These are phyloP conservation scores for Starmerella powellii DNA, from an alignment of 805 yeast genomes.

Conservation along the genomic window DNA sequence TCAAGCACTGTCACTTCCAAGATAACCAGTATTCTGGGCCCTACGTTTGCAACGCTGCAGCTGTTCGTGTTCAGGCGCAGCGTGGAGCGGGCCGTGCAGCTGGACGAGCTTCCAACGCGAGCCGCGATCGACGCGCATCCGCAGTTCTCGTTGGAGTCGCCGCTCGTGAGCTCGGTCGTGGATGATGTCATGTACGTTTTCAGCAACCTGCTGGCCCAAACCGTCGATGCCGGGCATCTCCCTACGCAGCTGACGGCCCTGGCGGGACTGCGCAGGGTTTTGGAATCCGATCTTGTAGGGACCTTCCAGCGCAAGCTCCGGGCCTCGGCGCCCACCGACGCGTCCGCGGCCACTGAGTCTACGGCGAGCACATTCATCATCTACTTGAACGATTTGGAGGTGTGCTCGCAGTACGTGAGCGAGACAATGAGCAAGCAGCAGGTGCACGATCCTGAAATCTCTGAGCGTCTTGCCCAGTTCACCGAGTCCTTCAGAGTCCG, in stretches of 20 bases:
- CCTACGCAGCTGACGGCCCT: constrained; percentile 44
- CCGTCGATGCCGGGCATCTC: constrained; percentile 60
- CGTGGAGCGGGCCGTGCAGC: constrained; percentile 63
- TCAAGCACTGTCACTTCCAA: constrained; percentile 47
- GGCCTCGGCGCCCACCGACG: constrained; percentile 30
- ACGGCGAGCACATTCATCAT: constrained; percentile 48
- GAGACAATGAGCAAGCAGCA: constrained; percentile 17
- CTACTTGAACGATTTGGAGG: constrained; percentile 59
- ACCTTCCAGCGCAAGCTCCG: constrained; percentile 40
- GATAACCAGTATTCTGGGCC: constrained; percentile 40
- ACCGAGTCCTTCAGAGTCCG: constrained; percentile 26
- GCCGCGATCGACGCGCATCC: constrained; percentile 6
- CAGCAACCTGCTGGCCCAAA: constrained; percentile 51
- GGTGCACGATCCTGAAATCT: constrained; percentile 8
- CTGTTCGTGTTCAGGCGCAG: constrained; percentile 64
- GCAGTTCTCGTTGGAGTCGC: constrained; percentile 42
- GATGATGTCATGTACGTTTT: constrained; percentile 74
- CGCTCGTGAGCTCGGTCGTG: constrained; percentile 57
- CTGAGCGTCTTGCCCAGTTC: constrained; percentile 19
- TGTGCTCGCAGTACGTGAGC: constrained; percentile 46
- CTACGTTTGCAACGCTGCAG: constrained; percentile 52
- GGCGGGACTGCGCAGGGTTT: constrained; percentile 42
- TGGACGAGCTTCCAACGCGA: constrained; percentile 57
- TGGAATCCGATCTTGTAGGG: constrained; percentile 53
- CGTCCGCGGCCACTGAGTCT: background rate